Evolutionary conservation across 495 filamentous ascomycete genomes (phyloP).

Genomic region (Bathelium albidoporum): DNA sequence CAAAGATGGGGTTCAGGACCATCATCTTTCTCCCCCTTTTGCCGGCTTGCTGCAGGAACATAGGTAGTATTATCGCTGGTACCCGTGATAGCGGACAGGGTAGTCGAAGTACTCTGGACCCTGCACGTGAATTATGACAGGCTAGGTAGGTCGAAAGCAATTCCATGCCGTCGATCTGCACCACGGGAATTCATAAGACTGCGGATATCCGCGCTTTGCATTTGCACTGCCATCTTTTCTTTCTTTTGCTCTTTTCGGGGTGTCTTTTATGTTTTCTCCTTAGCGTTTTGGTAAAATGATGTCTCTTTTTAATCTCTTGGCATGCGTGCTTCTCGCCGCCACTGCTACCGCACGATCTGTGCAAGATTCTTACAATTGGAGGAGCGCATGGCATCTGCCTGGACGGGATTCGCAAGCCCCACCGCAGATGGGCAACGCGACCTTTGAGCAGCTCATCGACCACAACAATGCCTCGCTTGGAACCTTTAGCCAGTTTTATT

Average conservation of each 20-base stretch:
- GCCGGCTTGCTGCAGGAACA: neutral
- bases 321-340: neutral
- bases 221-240: neutral
- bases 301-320: neutral
- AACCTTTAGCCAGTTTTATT: conserved; percentile 47
- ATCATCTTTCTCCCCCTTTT: neutral
- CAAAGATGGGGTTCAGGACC: neutral
- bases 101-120: neutral
- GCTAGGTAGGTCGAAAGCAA: neutral
- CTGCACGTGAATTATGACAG: neutral
- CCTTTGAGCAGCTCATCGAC: conserved; percentile 45
- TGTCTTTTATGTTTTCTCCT: neutral
- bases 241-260: neutral
- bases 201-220: neutral
- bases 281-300: neutral
- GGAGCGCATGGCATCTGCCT: neutral
- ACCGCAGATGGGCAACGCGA: conserved; percentile 13
- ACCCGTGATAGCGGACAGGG: neutral
- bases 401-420: neutral
- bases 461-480: conserved; percentile 42
- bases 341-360: neutral
- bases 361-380: neutral
- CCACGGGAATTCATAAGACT: neutral
- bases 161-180: neutral
- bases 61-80: no score